Base-by-base conservation (phyloP, 2,329 filamentous ascomycete species). In the Phialocephala subalpina region DNA sequence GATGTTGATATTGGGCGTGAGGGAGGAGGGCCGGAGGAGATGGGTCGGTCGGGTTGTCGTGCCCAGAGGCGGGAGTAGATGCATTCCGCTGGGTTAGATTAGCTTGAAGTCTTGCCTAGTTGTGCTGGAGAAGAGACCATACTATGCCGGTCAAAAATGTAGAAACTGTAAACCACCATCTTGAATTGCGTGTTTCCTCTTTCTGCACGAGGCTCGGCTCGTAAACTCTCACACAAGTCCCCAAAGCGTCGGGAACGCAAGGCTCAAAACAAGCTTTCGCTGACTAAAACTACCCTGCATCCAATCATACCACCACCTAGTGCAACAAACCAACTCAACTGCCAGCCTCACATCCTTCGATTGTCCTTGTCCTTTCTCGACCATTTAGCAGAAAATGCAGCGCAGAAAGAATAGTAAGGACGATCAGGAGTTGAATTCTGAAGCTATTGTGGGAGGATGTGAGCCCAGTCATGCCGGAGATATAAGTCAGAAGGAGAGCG, bases 71-170 rank as follows among this genome's bases (percentile, higher is more conserved):
- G 92, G 78, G 90, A 91, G 88, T 98, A 99, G 81, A 99, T 94
- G 83, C 96, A 99, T 82, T 98, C 95, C 77, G 96, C 95, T 98
- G 79, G 22, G 60, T 67, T 62, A 59, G 20, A 62, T 63, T 70
- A 67, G 61, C 57, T 62, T 64, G 14, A 22, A 6, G 27, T 52
- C 6, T 33, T 47, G 29, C 12, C 40, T 20, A 22, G 36, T 45
- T 29, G 47, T 53, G 45, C 45, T 40, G 29, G 38, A 45, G 55
- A 40, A 56, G 22, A 6, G 58, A 76, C 55, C 87, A 77, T 86
- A 97, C 96, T 97, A 81, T 99, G 96, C 72, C 96, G 91, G 82
- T 99, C 96, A 79, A 99, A 99, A 78, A 99, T 97, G 85, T 97
- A 97, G 82, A 99, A 97, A 67, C 94, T 94, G 82, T 97, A 98